Conservation (phyloP, 371 early-diverging fungal genomes). For the Circinella minor region DNA sequence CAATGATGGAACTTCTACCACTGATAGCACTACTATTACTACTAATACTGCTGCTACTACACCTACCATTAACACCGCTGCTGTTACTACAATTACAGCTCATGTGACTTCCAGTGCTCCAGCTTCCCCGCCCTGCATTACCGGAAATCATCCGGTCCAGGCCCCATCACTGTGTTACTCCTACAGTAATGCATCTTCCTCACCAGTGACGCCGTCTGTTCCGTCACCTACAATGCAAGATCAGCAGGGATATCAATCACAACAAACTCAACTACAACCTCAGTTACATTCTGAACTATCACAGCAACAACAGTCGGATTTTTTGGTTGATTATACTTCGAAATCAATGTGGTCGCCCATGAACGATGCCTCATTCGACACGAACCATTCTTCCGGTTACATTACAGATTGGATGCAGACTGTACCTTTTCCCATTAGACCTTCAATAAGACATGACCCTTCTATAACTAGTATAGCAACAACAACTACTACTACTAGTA, state of each 20-base stretch:
- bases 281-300: not conserved
- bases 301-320: not conserved
- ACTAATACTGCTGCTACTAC: no score
- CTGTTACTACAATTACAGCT: not conserved
- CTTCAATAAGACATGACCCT: not conserved
- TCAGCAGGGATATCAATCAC: not conserved
- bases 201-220: constrained; percentile 2
- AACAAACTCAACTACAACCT: not conserved
- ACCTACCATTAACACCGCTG: not conserved
- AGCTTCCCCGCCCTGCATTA: constrained; percentile 12
- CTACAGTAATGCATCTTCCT: constrained; percentile 1
- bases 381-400: not conserved
- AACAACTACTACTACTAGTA: no score
- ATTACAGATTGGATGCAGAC: constrained; percentile 3
- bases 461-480: not conserved
- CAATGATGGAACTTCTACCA: constrained; percentile 12
- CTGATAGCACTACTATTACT: no score
- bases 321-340: not conserved
- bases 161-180: constrained; percentile 6
- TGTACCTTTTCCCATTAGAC: not conserved
- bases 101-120: constrained; percentile 13
- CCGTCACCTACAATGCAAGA: not conserved
- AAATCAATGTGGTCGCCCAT: constrained; percentile 2
- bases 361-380: not conserved
- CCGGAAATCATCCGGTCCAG: constrained; percentile 8